phyloP scores from a whole-genome alignment of 768 basidiomycete species.

The Phylloporus sp. region DNA sequence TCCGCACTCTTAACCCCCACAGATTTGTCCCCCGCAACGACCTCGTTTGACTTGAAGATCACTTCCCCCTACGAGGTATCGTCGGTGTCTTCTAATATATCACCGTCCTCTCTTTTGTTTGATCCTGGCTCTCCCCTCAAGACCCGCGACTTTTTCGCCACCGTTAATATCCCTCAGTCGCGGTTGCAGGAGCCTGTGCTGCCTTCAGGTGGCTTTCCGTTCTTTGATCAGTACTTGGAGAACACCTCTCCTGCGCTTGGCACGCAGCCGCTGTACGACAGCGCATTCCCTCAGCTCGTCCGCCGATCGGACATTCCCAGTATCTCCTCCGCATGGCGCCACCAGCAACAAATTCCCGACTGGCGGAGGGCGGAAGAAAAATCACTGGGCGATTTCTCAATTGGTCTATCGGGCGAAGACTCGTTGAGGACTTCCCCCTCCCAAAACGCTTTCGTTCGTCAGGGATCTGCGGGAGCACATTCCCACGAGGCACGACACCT shows the following conservation, averaged over 20 bases:
- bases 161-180: constrained; percentile 21
- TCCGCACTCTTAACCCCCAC: constrained; percentile 73
- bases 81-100: constrained; percentile 22
- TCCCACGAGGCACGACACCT: constrained; percentile 49
- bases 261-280: constrained; percentile 34
- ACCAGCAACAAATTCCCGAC: constrained; percentile 34
- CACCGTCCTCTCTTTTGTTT: constrained; percentile 42
- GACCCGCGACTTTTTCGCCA: constrained; percentile 28
- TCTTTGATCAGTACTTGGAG: constrained; percentile 55
- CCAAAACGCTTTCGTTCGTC: constrained; percentile 25
- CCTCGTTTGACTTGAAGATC: constrained; percentile 54
- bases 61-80: constrained; percentile 49
- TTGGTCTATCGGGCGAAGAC: constrained; percentile 26
- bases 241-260: constrained; percentile 35
- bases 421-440: constrained; percentile 27
- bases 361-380: constrained; percentile 43
- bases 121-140: constrained; percentile 39
- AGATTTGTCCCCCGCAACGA: constrained; percentile 62
- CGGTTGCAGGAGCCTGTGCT: constrained; percentile 22
- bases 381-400: constrained; percentile 19
- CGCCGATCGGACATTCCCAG: constrained; percentile 16
- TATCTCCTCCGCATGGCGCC: constrained; percentile 20
- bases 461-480: constrained; percentile 24
- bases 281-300: constrained; percentile 26
- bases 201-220: constrained; percentile 33